A percentile compares a stretch with the other conserved stretches of the same genome.
These are phyloP conservation scores for Pseudogymnoascus sp. DNA, from an alignment of 2,329 filamentous ascomycete genomes.

Conservation along the genomic window DNA sequence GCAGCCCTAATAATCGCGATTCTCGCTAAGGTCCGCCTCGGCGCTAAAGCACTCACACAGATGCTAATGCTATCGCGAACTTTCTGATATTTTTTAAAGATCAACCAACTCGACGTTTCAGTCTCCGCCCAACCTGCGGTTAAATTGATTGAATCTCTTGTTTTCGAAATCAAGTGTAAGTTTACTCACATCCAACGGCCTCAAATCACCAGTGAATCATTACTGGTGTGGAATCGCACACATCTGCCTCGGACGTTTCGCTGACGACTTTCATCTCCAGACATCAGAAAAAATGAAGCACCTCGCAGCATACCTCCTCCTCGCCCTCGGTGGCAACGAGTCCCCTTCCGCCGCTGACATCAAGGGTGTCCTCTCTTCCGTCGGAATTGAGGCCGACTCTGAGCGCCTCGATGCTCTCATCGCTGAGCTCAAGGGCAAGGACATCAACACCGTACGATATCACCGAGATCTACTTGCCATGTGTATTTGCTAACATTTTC, in stretches of 20 bases:
- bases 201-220: conserved; percentile 1
- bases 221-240: background rate
- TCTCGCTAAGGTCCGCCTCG: conserved; percentile 10
- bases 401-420: conserved; percentile 82
- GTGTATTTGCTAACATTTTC: conserved; percentile 20
- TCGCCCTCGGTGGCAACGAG: conserved; percentile 86
- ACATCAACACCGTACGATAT: conserved; percentile 73
- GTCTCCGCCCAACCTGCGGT: conserved; percentile 96
- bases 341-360: conserved; percentile 78
- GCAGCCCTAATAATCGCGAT: conserved; percentile 9
- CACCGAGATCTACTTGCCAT: conserved; percentile 21
- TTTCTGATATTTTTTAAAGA: conserved; percentile 12
- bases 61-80: conserved; percentile 1
- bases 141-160: conserved; percentile 99
- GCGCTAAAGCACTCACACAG: conserved; percentile 5
- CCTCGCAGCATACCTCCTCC: conserved; percentile 97
- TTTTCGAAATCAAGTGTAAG: conserved; percentile 38
- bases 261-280: background rate
- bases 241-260: background rate
- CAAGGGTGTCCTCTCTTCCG: conserved; percentile 81
- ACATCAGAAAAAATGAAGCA: conserved; percentile 85
- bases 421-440: conserved; percentile 83
- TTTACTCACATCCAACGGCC: background rate
- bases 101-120: conserved; percentile 78
- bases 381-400: conserved; percentile 87